Evolutionary conservation across 305 asterid species (phyloP).

Genomic region (Solanum hybrid): DNA sequence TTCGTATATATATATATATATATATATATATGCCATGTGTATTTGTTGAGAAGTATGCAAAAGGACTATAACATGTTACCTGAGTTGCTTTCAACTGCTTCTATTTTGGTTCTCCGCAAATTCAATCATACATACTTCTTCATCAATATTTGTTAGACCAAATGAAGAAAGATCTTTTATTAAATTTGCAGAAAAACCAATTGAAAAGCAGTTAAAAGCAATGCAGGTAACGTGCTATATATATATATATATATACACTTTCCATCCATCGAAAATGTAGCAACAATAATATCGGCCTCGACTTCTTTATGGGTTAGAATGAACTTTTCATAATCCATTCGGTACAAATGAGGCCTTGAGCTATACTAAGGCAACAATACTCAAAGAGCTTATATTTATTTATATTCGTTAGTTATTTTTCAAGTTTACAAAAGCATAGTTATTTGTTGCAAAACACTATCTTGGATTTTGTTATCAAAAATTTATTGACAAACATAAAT

Average conservation of each 20-base stretch:
- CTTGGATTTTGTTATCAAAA: background rate
- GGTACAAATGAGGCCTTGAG: constrained; percentile 41
- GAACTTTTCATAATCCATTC: constrained; percentile 90
- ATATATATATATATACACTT: constrained; percentile 33
- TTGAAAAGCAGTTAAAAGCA: background rate
- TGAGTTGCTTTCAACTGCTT: constrained; percentile 68
- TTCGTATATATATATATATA: no score
- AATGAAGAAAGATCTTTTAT: constrained; percentile 33
- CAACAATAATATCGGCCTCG: constrained; percentile 88
- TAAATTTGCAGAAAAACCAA: background rate
- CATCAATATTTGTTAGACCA: constrained; percentile 87
- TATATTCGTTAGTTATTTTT: background rate
- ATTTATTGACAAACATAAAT: background rate
- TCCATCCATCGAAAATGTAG: constrained; percentile 83
- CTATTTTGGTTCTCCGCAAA: constrained; percentile 90
- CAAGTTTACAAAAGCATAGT: background rate
- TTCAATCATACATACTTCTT: constrained; percentile 72
- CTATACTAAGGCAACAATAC: background rate
- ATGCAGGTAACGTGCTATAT: background rate
- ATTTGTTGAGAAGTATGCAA: background rate
- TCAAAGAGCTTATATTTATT: background rate
- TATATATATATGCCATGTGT: no score
- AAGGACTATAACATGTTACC: constrained; percentile 18
- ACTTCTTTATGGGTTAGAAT: constrained; percentile 88
- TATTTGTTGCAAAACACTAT: background rate